phyloP scores from a whole-genome alignment of 2,329 filamentous ascomycete genomes.

The Sporothrix pseudoabietina region DNA sequence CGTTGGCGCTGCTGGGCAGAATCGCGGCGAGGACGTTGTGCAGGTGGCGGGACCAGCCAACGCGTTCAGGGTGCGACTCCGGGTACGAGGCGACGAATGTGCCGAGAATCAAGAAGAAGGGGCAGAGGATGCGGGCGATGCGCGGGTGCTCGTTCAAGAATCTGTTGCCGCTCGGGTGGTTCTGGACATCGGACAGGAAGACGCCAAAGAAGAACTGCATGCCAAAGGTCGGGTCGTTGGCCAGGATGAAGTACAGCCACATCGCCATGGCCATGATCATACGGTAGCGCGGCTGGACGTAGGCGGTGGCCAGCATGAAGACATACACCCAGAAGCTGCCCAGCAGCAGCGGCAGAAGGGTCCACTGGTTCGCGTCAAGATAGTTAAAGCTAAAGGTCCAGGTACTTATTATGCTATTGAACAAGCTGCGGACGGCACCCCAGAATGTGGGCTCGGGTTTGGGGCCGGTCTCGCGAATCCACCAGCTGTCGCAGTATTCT shows the following conservation, averaged over 20 bases:
- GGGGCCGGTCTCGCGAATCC: constrained; percentile 56
- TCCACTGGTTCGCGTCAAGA: constrained; percentile 63
- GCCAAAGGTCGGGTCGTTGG: constrained; percentile 47
- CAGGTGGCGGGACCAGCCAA: constrained; percentile 56
- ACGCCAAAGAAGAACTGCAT: constrained; percentile 65
- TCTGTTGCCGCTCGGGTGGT: constrained; percentile 52
- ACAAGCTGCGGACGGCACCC: constrained; percentile 48
- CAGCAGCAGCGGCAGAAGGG: constrained; percentile 56
- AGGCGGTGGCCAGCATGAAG: constrained; percentile 54
- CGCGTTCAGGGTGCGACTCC: constrained; percentile 56
- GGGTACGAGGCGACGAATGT: constrained; percentile 63
- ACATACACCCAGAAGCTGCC: constrained; percentile 59
- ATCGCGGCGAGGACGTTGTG: constrained; percentile 48
- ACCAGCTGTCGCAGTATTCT: constrained; percentile 60
- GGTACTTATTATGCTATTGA: constrained; percentile 51
- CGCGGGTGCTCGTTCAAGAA: constrained; percentile 52
- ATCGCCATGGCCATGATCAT: constrained; percentile 51
- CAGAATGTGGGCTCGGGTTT: constrained; percentile 44
- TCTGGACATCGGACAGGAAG: constrained; percentile 62
- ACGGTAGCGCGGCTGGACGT: constrained; percentile 53
- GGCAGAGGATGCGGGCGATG: constrained; percentile 49
- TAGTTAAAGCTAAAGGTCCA: constrained; percentile 55
- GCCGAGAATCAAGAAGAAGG: constrained; percentile 54
- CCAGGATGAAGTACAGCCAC: constrained; percentile 54
- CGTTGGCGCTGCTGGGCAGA: constrained; percentile 50